Percentiles rank a stretch among this genome's conserved stretches.
Conservation (phyloP, 768 basidiomycete genomes). For the Gloeostereum incarnatum region DNA sequence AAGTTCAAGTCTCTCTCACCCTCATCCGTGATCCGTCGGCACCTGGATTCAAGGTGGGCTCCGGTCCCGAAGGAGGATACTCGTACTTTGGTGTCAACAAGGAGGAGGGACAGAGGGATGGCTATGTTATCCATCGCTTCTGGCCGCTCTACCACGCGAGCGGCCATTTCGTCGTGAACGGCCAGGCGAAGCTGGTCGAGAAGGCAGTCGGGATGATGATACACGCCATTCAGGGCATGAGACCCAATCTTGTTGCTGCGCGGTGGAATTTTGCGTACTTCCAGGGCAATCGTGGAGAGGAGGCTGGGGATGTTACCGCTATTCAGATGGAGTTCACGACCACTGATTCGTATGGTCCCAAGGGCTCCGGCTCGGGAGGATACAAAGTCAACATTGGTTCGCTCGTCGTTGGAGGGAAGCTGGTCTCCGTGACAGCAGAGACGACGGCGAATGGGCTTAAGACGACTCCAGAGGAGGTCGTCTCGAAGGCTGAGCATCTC, state of each 20-base stretch:
- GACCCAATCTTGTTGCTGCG: slow-evolving; percentile 86
- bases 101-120: slow-evolving; percentile 62
- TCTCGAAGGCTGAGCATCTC: slow-evolving; percentile 61
- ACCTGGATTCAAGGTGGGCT: slow-evolving; percentile 88
- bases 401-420: slow-evolving; percentile 71
- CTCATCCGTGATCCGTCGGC: slow-evolving; percentile 58
- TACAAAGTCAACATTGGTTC: slow-evolving; percentile 83
- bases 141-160: slow-evolving; percentile 63
- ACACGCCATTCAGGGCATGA: slow-evolving; percentile 97
- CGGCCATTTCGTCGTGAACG: slow-evolving; percentile 63
- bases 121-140: slow-evolving; percentile 86
- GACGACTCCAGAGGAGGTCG: slow-evolving; percentile 28
- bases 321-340: slow-evolving; percentile 97
- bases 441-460: slow-evolving; percentile 66
- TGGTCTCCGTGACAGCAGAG: slow-evolving; percentile 71
- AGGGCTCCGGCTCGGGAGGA: slow-evolving; percentile 73
- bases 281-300: slow-evolving; percentile 66
- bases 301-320: slow-evolving; percentile 70
- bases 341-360: slow-evolving; percentile 64
- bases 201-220: slow-evolving; percentile 78
- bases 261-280: slow-evolving; percentile 96
- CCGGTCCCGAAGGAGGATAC: slow-evolving; percentile 79
- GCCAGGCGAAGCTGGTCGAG: slow-evolving; percentile 44
- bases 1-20: slow-evolving; percentile 74
- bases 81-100: slow-evolving; percentile 81